phyloP scores from a whole-genome alignment of 2,329 filamentous ascomycete species.

The Fusarium tricinctum region DNA sequence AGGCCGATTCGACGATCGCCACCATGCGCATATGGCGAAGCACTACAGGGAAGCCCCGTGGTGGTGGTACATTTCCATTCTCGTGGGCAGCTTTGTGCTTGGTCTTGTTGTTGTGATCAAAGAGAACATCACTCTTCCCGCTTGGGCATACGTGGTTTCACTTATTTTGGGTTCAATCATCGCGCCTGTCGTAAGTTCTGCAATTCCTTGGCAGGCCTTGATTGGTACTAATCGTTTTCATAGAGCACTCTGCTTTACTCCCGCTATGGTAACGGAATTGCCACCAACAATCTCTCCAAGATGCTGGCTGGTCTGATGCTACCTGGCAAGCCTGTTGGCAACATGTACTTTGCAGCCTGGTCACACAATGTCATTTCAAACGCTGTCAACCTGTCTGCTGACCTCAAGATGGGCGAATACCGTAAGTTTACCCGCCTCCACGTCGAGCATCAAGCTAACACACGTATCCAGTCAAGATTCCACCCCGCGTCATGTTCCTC shows the following conservation, averaged over 20 bases:
- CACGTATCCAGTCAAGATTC: conserved; percentile 63
- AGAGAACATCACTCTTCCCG: conserved; percentile 62
- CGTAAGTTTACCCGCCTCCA: conserved; percentile 53
- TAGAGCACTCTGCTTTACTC: conserved; percentile 67
- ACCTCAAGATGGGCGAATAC: conserved; percentile 72
- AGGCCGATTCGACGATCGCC: conserved; percentile 62
- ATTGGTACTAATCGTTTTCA: conserved; percentile 4
- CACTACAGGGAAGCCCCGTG: conserved; percentile 65
- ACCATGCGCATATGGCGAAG: conserved; percentile 66
- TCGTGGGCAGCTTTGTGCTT: conserved; percentile 61
- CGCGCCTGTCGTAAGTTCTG: conserved; percentile 61
- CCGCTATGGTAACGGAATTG: conserved; percentile 69
- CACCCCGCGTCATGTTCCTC: conserved; percentile 67
- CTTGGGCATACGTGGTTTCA: conserved; percentile 63
- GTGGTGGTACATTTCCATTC: conserved; percentile 63
- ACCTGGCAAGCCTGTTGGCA: conserved; percentile 65
- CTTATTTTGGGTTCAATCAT: conserved; percentile 62
- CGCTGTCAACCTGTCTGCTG: conserved; percentile 64
- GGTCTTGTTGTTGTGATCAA: conserved; percentile 62
- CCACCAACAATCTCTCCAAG: conserved; percentile 71
- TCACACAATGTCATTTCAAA: conserved; percentile 69
- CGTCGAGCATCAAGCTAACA: conserved; percentile 34
- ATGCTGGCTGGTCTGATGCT: conserved; percentile 67
- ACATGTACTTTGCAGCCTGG: conserved; percentile 72
- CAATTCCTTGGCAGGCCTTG: rapidly evolving